Evolutionary conservation across 306 rosid genomes (phyloP).

Genomic region (Hippophae gyantsensis): DNA sequence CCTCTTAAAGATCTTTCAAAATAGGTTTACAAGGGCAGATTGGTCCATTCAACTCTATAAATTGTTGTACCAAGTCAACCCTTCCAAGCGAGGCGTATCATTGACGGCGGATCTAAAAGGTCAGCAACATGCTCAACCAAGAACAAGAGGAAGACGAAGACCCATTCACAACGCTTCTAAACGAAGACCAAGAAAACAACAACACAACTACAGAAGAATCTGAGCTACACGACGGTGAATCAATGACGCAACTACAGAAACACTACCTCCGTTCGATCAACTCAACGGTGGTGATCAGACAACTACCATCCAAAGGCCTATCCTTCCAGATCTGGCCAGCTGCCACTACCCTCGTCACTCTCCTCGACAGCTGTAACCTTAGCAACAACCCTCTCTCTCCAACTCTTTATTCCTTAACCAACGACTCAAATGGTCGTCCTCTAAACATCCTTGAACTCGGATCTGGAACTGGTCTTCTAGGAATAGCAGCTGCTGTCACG

Average conservation of each 20-base stretch:
- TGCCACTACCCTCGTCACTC: slow-evolving; percentile 72
- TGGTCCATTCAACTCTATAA: too few species aligned
- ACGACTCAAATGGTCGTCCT: slow-evolving; percentile 11
- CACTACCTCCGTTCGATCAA: slow-evolving; percentile 52
- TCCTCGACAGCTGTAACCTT: slow-evolving; percentile 61
- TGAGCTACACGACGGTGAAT: not conserved
- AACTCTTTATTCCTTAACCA: slow-evolving; percentile 21
- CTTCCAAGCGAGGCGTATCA: too few species aligned
- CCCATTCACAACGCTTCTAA: slow-evolving; percentile 31
- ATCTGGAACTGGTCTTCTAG: slow-evolving; percentile 88
- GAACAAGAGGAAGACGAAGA: slow-evolving; percentile 35
- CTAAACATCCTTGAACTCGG: slow-evolving; percentile 70
- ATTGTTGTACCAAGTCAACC: too few species aligned
- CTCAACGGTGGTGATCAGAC: slow-evolving; percentile 51
- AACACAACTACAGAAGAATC: not conserved
- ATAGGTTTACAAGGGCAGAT: too few species aligned
- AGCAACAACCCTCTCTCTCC: slow-evolving; percentile 45
- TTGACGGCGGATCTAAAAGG: slow-evolving; percentile 17
- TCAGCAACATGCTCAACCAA: slow-evolving; percentile 12
- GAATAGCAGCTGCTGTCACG: slow-evolving; percentile 70
- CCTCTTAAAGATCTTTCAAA: too few species aligned
- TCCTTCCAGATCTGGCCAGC: slow-evolving; percentile 99
- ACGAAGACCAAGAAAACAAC: slow-evolving; percentile 3
- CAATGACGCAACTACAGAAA: slow-evolving; percentile 4
- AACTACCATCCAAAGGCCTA: slow-evolving; percentile 74